Percentiles rank a stretch among this genome's conserved stretches.
phyloP scores from a whole-genome alignment of 192 early-diverging fungal species.

The Piromyces sp. region DNA sequence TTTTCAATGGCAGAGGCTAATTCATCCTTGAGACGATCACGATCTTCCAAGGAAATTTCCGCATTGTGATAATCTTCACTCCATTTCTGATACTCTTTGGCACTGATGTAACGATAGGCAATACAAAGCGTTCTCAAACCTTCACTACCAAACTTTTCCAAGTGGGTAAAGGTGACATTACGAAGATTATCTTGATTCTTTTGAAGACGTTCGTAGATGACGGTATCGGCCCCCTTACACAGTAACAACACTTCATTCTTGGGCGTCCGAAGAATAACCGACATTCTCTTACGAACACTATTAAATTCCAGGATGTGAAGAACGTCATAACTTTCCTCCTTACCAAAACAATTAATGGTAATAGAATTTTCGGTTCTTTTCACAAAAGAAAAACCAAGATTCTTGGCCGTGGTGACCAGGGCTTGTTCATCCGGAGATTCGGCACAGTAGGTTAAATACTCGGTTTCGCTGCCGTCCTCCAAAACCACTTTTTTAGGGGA shows the following conservation, averaged over 20 bases:
- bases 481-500: constrained; percentile 8
- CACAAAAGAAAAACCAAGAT: not conserved
- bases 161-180: not conserved
- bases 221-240: constrained; percentile 88
- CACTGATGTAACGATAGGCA: not conserved
- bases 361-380: not conserved
- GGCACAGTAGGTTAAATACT: not conserved
- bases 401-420: not conserved
- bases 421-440: constrained; percentile 5
- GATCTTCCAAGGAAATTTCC: not conserved
- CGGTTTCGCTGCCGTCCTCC: constrained; percentile 1
- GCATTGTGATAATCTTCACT: not conserved
- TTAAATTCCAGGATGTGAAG: constrained; percentile 64
- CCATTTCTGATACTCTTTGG: not conserved
- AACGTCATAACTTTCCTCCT: not conserved
- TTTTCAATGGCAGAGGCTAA: not conserved
- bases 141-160: not conserved
- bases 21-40: not conserved
- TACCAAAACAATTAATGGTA: constrained; percentile 20
- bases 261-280: constrained; percentile 61
- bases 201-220: constrained; percentile 67
- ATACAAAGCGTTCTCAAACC: constrained; percentile 2
- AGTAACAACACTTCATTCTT: constrained; percentile 54
- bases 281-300: constrained; percentile 89
- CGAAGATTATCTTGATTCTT: constrained; percentile 37